These are phyloP conservation scores for Diaporthe ilicicola DNA, from an alignment of 2,329 filamentous ascomycete genomes.

Conservation along the genomic window DNA sequence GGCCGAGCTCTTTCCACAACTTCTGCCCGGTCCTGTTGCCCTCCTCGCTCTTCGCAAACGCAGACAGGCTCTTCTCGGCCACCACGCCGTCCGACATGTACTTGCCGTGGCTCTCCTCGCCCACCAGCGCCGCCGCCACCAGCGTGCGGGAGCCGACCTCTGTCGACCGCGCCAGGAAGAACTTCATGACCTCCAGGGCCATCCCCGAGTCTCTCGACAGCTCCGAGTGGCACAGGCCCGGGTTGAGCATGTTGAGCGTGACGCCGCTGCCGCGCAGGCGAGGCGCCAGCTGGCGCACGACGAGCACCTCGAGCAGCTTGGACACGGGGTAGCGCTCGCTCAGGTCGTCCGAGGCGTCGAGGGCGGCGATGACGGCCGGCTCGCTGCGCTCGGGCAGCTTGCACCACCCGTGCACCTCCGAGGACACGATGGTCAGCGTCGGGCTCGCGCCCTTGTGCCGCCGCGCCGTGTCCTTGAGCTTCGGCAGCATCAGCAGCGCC, in stretches of 20 bases:
- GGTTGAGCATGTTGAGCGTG: conserved; percentile 49
- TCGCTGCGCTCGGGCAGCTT: conserved; percentile 17
- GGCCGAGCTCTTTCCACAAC: conserved; percentile 53
- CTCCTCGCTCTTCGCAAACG: conserved; percentile 49
- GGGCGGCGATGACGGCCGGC: background rate
- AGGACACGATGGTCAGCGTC: conserved; percentile 21
- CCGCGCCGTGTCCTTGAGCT: conserved; percentile 45
- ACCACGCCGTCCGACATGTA: conserved; percentile 49
- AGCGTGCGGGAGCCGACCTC: conserved; percentile 58
- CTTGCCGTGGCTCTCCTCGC: conserved; percentile 53
- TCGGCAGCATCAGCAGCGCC: conserved; percentile 55
- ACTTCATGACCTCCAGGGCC: conserved; percentile 40
- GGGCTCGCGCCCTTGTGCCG: conserved; percentile 33
- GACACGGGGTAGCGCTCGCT: conserved; percentile 21
- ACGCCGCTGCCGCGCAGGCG: background rate
- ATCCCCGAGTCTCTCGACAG: conserved; percentile 16
- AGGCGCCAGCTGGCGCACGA: conserved; percentile 10
- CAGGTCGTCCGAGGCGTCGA: conserved; percentile 19
- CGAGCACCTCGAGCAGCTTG: conserved; percentile 28
- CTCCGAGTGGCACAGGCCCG: conserved; percentile 50
- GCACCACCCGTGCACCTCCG: conserved; percentile 19
- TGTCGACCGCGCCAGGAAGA: conserved; percentile 50
- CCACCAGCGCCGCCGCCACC: conserved; percentile 47
- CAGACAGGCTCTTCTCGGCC: conserved; percentile 39
- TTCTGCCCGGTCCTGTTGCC: conserved; percentile 47